Conservation (phyloP, 1,139 yeast species). For the Blastobotrys malaysiensis region DNA sequence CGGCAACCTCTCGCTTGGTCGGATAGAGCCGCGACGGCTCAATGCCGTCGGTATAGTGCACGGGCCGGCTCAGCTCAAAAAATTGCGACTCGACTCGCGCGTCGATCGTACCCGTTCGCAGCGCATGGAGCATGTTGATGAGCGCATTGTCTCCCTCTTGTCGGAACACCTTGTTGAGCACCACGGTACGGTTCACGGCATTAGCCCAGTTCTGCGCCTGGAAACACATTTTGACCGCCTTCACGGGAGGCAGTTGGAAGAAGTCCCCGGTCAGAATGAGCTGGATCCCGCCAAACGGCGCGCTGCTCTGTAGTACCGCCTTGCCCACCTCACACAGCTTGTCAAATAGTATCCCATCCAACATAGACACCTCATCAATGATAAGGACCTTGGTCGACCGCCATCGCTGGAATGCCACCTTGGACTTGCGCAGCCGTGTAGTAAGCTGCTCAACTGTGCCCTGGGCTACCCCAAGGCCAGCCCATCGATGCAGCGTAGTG, state of each 20-base stretch:
- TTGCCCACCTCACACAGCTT: conserved; percentile 44
- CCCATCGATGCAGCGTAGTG: conserved; percentile 68
- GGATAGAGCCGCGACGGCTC: conserved; percentile 79
- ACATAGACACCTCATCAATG: conserved; percentile 81
- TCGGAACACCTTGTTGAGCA: conserved; percentile 75
- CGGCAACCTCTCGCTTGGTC: conserved; percentile 65
- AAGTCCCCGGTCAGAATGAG: conserved; percentile 76
- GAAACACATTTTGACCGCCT: conserved; percentile 45
- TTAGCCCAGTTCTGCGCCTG: conserved; percentile 71
- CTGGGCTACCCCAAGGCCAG: conserved; percentile 75
- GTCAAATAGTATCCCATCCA: conserved; percentile 60
- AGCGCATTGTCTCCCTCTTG: conserved; percentile 78
- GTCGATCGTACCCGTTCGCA: conserved; percentile 60
- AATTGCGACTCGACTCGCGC: conserved; percentile 44
- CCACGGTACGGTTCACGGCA: conserved; percentile 45
- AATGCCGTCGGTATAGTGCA: conserved; percentile 64
- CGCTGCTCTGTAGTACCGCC: conserved; percentile 57
- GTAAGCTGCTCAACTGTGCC: background rate
- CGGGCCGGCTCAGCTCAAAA: conserved; percentile 26
- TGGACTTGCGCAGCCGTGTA: background rate
- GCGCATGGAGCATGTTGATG: conserved; percentile 66
- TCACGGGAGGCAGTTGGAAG: conserved; percentile 80
- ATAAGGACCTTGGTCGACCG: conserved; percentile 54
- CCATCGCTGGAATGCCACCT: conserved; percentile 40
- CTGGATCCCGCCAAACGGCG: conserved; percentile 74